These are phyloP conservation scores for Cinnamomum chago DNA, from an alignment of 164 flowering plant genomes.

Conservation along the genomic window DNA sequence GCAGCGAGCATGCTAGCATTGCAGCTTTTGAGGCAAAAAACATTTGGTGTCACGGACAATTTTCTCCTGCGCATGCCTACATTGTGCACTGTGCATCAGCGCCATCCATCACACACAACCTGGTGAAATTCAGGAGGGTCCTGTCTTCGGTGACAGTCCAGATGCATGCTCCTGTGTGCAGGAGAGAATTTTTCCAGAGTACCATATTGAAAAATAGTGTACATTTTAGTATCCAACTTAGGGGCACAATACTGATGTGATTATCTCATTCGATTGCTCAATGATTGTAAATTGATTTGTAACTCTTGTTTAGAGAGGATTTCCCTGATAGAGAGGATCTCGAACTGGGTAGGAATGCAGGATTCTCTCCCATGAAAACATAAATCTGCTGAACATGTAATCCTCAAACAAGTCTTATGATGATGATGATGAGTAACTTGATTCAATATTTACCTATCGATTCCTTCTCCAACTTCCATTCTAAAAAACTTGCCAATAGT, in stretches of 20 bases:
- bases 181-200: too few species aligned
- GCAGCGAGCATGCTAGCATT: not conserved
- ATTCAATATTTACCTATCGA: slow-evolving; percentile 44
- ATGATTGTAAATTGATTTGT: not conserved
- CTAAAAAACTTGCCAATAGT: slow-evolving; percentile 66
- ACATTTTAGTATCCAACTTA: too few species aligned
- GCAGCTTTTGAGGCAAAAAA: not conserved
- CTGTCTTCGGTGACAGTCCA: too few species aligned
- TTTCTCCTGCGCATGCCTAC: not conserved
- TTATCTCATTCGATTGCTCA: not conserved
- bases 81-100: too few species aligned
- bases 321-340: not conserved
- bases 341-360: not conserved
- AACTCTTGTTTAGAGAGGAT: not conserved
- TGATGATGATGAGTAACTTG: not conserved
- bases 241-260: too few species aligned
- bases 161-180: too few species aligned
- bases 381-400: not conserved
- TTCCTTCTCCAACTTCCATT: slow-evolving; percentile 95
- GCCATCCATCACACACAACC: too few species aligned
- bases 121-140: too few species aligned
- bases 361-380: too few species aligned
- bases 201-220: too few species aligned
- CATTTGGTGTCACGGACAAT: not conserved
- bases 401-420: not conserved